These are phyloP conservation scores for Sisymbrium altissimum DNA, from an alignment of 345 rosid species.

Conservation along the genomic window DNA sequence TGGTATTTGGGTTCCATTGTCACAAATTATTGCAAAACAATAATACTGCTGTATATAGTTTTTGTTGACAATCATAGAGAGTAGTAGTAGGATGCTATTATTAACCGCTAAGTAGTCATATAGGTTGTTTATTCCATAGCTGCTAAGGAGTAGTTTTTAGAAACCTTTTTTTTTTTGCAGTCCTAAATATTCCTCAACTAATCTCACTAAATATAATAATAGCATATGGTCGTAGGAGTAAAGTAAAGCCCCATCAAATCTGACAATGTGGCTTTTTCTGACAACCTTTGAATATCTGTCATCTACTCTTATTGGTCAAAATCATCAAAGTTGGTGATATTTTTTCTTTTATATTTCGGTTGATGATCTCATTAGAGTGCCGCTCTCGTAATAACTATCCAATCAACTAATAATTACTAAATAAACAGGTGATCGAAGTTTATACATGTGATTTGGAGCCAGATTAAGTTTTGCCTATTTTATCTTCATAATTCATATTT, in stretches of 20 bases:
- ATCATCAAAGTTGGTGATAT: background rate
- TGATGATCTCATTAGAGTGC: background rate
- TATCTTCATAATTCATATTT: background rate
- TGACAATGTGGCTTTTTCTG: conserved; percentile 15
- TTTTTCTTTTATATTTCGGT: background rate
- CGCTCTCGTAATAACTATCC: background rate
- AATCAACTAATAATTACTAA: background rate
- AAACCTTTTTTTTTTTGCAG: background rate
- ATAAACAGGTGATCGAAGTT: background rate
- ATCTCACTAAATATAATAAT: background rate
- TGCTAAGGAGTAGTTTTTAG: background rate
- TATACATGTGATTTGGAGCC: background rate
- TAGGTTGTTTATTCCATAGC: too few relatives aligned
- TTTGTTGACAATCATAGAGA: background rate
- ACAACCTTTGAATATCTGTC: conserved; percentile 33
- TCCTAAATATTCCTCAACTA: conserved; percentile 4
- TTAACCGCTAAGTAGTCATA: background rate
- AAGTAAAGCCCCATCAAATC: background rate
- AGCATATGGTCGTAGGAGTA: background rate
- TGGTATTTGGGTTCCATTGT: background rate
- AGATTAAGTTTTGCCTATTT: background rate
- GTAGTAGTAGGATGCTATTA: background rate
- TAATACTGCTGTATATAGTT: background rate
- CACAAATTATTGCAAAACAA: background rate
- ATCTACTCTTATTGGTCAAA: conserved; percentile 13